These are phyloP conservation scores for Coprinopsis sp. DNA, from an alignment of 768 basidiomycete species.

Conservation along the genomic window DNA sequence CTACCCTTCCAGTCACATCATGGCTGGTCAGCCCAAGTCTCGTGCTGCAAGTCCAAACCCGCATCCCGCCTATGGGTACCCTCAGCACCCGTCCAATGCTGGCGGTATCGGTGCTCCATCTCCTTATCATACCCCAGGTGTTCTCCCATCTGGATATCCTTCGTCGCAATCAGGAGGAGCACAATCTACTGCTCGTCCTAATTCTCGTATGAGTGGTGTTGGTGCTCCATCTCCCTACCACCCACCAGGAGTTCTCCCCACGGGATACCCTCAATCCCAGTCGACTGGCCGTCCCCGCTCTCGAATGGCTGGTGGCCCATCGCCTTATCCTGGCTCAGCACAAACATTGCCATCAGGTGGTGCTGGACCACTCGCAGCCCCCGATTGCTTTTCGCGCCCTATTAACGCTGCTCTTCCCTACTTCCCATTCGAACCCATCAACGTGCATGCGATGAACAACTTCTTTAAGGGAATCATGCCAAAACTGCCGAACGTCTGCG, in stretches of 20 bases:
- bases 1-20: conserved; percentile 55
- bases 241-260: too few relatives aligned
- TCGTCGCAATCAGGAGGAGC: too few relatives aligned
- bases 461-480: conserved; percentile 57
- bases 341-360: conserved; percentile 22
- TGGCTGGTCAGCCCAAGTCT: conserved; percentile 51
- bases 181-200: too few relatives aligned
- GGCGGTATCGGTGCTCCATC: too few relatives aligned
- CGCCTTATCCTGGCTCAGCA: conserved; percentile 29
- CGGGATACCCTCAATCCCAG: too few relatives aligned
- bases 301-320: conserved; percentile 22
- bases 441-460: conserved; percentile 74
- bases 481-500: conserved; percentile 66
- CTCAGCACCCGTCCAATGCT: too few relatives aligned
- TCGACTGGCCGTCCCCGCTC: conserved; percentile 13
- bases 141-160: too few relatives aligned
- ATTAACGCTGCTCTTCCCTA: conserved; percentile 65
- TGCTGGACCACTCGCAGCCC: conserved; percentile 50
- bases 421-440: conserved; percentile 64
- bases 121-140: too few relatives aligned
- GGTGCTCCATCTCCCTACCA: too few relatives aligned
- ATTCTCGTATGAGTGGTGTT: too few relatives aligned
- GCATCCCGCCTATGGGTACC: conserved; percentile 29
- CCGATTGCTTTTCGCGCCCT: conserved; percentile 72
- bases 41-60: conserved; percentile 50